Conservation (phyloP, 148 eudicot genomes). For the Chenopodium album region DNA sequence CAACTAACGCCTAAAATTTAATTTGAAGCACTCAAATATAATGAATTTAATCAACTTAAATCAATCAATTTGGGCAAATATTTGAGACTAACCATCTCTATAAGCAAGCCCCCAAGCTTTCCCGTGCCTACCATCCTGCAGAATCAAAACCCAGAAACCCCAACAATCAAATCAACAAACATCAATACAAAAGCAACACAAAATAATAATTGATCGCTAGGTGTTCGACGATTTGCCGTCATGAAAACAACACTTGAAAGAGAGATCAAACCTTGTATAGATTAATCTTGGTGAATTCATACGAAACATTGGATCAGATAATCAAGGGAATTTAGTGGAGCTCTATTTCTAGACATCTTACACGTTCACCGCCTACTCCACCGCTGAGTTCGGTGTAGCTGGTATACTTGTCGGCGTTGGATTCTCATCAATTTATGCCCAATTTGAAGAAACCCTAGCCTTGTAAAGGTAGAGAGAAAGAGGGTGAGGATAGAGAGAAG, state of each 20-base stretch:
- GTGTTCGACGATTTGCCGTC: slow-evolving; percentile 29
- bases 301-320: slow-evolving; percentile 45
- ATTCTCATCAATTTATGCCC: too few relatives aligned
- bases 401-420: too few relatives aligned
- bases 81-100: slow-evolving; percentile 58
- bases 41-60: not conserved
- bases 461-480: too few relatives aligned
- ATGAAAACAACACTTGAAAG: slow-evolving; percentile 5
- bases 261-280: slow-evolving; percentile 56
- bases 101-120: slow-evolving; percentile 95
- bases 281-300: slow-evolving; percentile 86
- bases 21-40: not conserved
- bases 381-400: too few relatives aligned
- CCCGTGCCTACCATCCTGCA: slow-evolving; percentile 92
- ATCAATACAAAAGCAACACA: not conserved
- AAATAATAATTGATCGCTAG: slow-evolving; percentile 9
- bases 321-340: too few relatives aligned
- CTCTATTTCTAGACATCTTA: too few relatives aligned
- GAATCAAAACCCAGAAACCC: slow-evolving; percentile 24
- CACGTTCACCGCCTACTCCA: too few relatives aligned
- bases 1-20: not conserved
- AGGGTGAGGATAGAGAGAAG: too few relatives aligned
- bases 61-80: not conserved
- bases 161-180: slow-evolving; percentile 6
- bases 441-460: too few relatives aligned